Percentiles rank a stretch among this genome's conserved stretches.
Conservation (phyloP, 169 alveolate species). For the Plasmodium vivax region DNA sequence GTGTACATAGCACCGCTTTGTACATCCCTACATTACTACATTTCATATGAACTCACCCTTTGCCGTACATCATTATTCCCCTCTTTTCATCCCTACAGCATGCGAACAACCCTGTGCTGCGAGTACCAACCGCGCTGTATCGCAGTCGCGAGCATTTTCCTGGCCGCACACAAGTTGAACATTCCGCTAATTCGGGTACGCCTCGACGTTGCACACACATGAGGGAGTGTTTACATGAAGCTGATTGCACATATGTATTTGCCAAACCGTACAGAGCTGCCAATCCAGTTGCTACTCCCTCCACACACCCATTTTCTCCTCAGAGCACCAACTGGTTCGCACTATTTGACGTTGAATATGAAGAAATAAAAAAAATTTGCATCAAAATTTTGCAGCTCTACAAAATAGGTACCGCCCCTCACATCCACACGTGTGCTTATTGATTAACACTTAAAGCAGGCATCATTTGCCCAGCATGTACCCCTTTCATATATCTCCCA, state of each 20-base stretch:
- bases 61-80: not conserved
- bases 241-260: not conserved
- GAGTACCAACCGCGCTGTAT: constrained; percentile 84
- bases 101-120: constrained; percentile 84
- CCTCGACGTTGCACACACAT: not conserved
- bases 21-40: not conserved
- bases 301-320: not conserved
- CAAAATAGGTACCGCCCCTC: constrained; percentile 45
- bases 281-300: not conserved
- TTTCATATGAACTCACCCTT: not conserved
- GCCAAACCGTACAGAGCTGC: not conserved
- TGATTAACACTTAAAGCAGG: not conserved
- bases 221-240: not conserved
- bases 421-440: not conserved
- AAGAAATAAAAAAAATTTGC: constrained; percentile 80
- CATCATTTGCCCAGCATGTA: not conserved
- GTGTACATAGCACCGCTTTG: not conserved
- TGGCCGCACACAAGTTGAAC: constrained; percentile 81
- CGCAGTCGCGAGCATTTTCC: constrained; percentile 83
- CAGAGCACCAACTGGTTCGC: constrained; percentile 80
- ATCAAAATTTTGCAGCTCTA: constrained; percentile 79
- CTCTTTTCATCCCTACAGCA: constrained; percentile 62
- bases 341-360: constrained; percentile 82
- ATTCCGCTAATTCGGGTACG: constrained; percentile 79
- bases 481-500: not conserved